Base-by-base conservation (phyloP, 768 basidiomycete genomes). In the Coprinopsis marcescibilis region DNA sequence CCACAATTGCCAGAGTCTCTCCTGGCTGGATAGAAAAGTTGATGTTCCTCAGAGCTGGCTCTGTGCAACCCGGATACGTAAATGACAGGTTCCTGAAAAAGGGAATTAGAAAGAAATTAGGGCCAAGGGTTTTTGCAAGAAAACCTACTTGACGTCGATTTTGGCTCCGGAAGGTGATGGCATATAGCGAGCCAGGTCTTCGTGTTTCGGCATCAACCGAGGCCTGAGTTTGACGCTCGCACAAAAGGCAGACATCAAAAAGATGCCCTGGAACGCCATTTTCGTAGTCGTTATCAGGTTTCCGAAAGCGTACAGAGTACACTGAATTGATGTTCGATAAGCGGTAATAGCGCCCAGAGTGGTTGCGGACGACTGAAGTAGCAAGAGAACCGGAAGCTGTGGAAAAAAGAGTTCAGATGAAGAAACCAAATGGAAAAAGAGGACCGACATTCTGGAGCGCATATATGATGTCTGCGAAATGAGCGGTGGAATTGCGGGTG, bases 201-300 rank as follows among this genome's bases (percentile, higher is more conserved):
- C 76, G 21, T 75, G 66, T 43, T 64, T 65, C 25, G 87, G 87
- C 51, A 83, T 77, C 30, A 91, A 61, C 52, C 73, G 73, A 21
- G 85, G 85, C 52, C 78, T 76, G 51, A 90, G 65, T 53, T 76
- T 73, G 70, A 80, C 81, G 39, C 85, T 83, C 36, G 87, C 87
- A 56, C 78, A 81, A 59, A 90, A 93, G 5, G 90, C 89, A 39
- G 83, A 85, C 80, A 92, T 84, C 49, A 89, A 70, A 66, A 94
- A 93, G 41, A 92, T 75, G 25, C 81, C 79, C 62, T 94, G 89
- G 56, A 85, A 90, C n/a, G 81, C 80, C 80, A 84, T 81, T 48
- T 77, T 78, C 20, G 73, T 60, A 3, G 81, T 85, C 33, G 78
- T 76, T 24, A 82, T 59, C 51, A 91, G 59, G 55, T 77, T 78